Conservation (phyloP, 2,329 filamentous ascomycete genomes). For the Phaeosphaeria sp. region DNA sequence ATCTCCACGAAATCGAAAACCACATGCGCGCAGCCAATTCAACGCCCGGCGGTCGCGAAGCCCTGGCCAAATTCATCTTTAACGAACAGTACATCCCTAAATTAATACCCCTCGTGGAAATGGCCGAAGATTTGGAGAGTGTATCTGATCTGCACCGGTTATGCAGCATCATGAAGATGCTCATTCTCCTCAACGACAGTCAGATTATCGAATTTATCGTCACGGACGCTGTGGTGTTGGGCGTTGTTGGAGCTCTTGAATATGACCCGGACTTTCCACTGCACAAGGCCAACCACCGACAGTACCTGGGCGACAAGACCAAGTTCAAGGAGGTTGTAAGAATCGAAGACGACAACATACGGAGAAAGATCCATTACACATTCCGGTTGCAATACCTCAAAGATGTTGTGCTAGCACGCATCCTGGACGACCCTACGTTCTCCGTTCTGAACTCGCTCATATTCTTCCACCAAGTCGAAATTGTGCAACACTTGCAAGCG, state of each 20-base stretch:
- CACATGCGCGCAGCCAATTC: slow-evolving; percentile 80
- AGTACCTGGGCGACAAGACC: slow-evolving; percentile 86
- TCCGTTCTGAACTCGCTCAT: slow-evolving; percentile 97
- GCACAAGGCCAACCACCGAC: slow-evolving; percentile 95
- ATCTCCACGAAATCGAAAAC: slow-evolving; percentile 82
- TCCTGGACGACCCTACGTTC: slow-evolving; percentile 96
- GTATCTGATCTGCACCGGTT: slow-evolving; percentile 84
- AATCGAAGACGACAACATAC: slow-evolving; percentile 82
- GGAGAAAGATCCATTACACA: slow-evolving; percentile 92
- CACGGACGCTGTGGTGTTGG: slow-evolving; percentile 84
- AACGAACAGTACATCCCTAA: slow-evolving; percentile 86
- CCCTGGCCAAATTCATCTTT: slow-evolving; percentile 85
- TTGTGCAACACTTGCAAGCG: slow-evolving; percentile 89
- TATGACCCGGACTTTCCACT: slow-evolving; percentile 98
- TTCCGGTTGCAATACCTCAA: slow-evolving; percentile 97
- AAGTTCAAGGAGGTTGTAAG: slow-evolving; percentile 96
- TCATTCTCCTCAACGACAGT: slow-evolving; percentile 94
- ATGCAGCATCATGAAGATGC: slow-evolving; percentile 97
- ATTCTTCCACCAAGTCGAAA: slow-evolving; percentile 99
- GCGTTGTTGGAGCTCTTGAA: slow-evolving; percentile 93
- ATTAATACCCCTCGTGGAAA: slow-evolving; percentile 82
- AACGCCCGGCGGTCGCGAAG: slow-evolving; percentile 79
- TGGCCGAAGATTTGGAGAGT: slow-evolving; percentile 91
- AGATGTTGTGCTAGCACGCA: slow-evolving; percentile 95
- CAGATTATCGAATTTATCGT: slow-evolving; percentile 94